Evolutionary conservation across 371 early-diverging fungal species (phyloP), one percentile per base, ranked within the genome.

Genomic region (Lichtheimia hyalospora): DNA sequence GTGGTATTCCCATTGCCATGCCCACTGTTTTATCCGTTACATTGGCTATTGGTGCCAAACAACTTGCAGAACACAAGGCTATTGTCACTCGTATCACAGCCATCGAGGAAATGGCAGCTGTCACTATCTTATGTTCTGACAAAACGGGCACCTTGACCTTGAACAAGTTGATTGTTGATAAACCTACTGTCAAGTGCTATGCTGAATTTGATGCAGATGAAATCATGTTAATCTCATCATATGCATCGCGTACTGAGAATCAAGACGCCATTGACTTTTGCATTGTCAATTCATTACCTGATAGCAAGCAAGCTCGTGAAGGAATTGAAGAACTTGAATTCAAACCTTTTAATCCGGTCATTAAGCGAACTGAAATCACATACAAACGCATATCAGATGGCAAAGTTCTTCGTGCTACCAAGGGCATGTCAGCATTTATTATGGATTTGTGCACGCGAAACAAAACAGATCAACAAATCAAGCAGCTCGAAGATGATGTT

Each of bases 141-240:
- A 97, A 97, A 85, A 97, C 98, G 15, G 98, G 98, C 57, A 97
- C 97, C 20, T 80, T 97, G 60, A 97, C 98, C 52, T 86, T 93
- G 55, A 96, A 95, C 87, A 90, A 93, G 79, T 87, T 96, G 79
- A 86, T 81, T 66, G 89, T 94, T 46, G 84, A 83, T 64, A 72
- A 79, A 60, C 75, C 83, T 49, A 77, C 85, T 57, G 77, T 87
- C 75, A 85, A 84, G 77, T 61, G 68, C 68, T 88, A 88, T 60
- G 74, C 84, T 14, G 79, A 78, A 16, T 67, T 74, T 44, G 64
- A 67, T 52, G 74, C 66, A 28, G 88, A 90, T 48, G 82, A 85
- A 23, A 71, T 90, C 58, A 57, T 90, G 50, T 75, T 74, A n/a
- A 71, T 75, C 51, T 86, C 90, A 57, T 84, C 88, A 60, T 88